Evolutionary conservation across 2,329 filamentous ascomycete species (phyloP), one percentile per base, ranked within the genome.

Genomic region (Penicillium sp.): DNA sequence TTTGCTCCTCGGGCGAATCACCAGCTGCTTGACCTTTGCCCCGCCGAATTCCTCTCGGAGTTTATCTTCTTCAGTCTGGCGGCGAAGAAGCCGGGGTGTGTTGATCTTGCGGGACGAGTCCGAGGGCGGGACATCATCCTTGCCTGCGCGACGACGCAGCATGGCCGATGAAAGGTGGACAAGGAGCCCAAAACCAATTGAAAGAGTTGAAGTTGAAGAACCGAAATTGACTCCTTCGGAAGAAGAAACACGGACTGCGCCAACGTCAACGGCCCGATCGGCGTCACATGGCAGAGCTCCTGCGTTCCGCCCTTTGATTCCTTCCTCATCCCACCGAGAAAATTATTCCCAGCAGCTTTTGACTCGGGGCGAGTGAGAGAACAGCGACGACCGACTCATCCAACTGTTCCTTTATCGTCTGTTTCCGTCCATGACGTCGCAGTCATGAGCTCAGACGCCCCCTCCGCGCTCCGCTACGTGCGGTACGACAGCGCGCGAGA

Each of bases 401-500:
- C n/a, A n/a, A n/a, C n/a, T n/a, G n/a, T n/a, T n/a, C n/a, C n/a
- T n/a, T n/a, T n/a, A n/a, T n/a, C n/a, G n/a, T n/a, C n/a, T n/a
- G n/a, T 37, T 33, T 16, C 42, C 33, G 32, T 44, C 47, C 16
- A 51, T 52, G 50, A 41, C 15, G 15, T 39, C 41, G 50, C 32
- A 39, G 51, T 30, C 35, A 63, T 62, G 60, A 61, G 41, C 51
- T 43, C 56, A 40, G 44, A 56, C 54, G 52, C 47, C 39, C 62
- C 76, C 60, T 76, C 57, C 63, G 50, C 56, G 28, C 64, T 75
- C 48, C 69, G 65, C 47, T 82, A 81, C 59, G 61, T 77, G 43
- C 75, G 75, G 52, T 84, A 82, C 59, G 71, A 78, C 44, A 62
- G 64, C 37, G 60, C 70, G 33, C 76, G 77, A 48, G 80, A 83